Percentiles rank a stretch among this genome's conserved stretches.
These are phyloP conservation scores for Tephrocybe sp. DNA, from an alignment of 768 basidiomycete genomes.

Conservation along the genomic window DNA sequence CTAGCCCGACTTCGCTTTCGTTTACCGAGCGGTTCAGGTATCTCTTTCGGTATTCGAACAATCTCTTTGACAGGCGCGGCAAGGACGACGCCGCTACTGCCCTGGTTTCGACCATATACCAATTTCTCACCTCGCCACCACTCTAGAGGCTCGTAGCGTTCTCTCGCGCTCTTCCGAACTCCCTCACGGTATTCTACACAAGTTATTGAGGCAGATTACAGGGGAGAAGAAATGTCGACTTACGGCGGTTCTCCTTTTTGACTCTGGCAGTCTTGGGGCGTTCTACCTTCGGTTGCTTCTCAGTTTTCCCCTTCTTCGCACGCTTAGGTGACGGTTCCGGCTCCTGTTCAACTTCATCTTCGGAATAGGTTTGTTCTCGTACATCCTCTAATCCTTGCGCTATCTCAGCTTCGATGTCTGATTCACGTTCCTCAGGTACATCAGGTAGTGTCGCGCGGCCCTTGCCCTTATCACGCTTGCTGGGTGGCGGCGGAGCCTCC, in stretches of 20 bases:
- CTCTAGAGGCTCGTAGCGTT: conserved; percentile 71
- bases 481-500: conserved; percentile 19
- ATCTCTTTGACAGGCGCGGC: conserved; percentile 69
- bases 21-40: conserved; percentile 31
- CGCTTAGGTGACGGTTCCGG: conserved; percentile 26
- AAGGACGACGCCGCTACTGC: conserved; percentile 39
- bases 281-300: conserved; percentile 19
- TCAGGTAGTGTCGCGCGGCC: conserved; percentile 16
- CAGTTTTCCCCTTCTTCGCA: conserved; percentile 35
- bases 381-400: conserved; percentile 38
- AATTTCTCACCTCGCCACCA: conserved; percentile 94
- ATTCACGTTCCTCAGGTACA: conserved; percentile 45
- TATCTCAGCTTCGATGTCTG: conserved; percentile 41
- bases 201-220: background rate
- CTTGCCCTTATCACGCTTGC: conserved; percentile 15
- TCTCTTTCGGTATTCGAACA: conserved; percentile 43
- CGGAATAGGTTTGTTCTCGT: conserved; percentile 26
- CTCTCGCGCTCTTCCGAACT: conserved; percentile 69
- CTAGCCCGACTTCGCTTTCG: conserved; percentile 41
- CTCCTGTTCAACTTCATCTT: conserved; percentile 29
- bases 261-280: conserved; percentile 23
- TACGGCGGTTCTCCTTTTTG: conserved; percentile 44
- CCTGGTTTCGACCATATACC: conserved; percentile 61
- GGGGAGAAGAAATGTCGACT: too few relatives aligned
- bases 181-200: conserved; percentile 43